These are phyloP conservation scores for Incumbomyces lentus DNA, from an alignment of 2,329 filamentous ascomycete genomes.

Conservation along the genomic window DNA sequence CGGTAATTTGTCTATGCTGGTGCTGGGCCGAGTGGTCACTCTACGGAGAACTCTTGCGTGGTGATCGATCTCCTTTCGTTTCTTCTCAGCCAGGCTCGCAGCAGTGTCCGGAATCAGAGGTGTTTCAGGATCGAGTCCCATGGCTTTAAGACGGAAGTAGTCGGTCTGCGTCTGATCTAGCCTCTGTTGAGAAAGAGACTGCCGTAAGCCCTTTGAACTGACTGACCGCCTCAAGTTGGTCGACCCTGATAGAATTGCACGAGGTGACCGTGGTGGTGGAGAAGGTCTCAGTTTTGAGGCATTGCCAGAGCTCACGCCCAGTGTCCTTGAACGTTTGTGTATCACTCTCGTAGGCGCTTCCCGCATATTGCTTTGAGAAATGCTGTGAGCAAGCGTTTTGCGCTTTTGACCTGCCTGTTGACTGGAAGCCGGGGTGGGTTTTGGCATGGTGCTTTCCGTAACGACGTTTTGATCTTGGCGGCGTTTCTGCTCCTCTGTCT, in stretches of 20 bases:
- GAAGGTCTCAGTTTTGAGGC: slow-evolving; percentile 1
- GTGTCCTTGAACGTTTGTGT: slow-evolving; percentile 31
- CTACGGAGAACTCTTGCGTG: slow-evolving; percentile 9
- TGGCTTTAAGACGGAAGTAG: slow-evolving; percentile 42
- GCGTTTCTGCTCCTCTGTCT: slow-evolving; percentile 9
- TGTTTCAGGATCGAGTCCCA: slow-evolving; percentile 34
- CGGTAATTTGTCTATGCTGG: not conserved
- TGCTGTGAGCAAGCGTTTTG: slow-evolving; percentile 12
- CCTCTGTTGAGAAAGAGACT: slow-evolving; percentile 13
- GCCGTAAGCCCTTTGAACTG: slow-evolving; percentile 15
- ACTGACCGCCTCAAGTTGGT: slow-evolving; percentile 11
- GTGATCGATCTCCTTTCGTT: slow-evolving; percentile 15
- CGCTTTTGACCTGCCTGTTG: slow-evolving; percentile 19
- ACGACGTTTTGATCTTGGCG: not conserved
- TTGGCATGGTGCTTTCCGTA: not conserved
- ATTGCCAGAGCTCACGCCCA: slow-evolving; percentile 7
- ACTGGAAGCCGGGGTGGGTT: not conserved
- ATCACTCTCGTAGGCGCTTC: slow-evolving; percentile 45
- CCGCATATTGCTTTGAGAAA: slow-evolving; percentile 4
- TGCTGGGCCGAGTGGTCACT: not conserved
- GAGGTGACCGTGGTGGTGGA: not conserved
- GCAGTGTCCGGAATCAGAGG: slow-evolving; percentile 20
- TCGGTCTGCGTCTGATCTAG: slow-evolving; percentile 38
- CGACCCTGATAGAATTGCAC: not conserved
- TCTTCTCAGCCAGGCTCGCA: slow-evolving; percentile 10